These are phyloP conservation scores for Colletotrichum chrysophilum DNA, from an alignment of 2,329 filamentous ascomycete species.

Conservation along the genomic window DNA sequence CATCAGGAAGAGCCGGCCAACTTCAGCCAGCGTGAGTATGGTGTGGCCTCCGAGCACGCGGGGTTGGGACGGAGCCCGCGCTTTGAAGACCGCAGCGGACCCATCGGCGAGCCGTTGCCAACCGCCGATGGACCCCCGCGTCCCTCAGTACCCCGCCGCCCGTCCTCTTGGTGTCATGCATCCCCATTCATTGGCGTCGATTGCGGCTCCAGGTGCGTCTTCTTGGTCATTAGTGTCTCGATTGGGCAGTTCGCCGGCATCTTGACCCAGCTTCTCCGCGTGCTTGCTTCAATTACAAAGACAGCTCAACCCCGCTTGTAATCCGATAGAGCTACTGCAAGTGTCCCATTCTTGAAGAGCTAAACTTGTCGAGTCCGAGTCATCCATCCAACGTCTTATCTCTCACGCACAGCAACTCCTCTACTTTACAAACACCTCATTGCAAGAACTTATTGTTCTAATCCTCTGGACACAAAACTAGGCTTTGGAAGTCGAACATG, in stretches of 20 bases:
- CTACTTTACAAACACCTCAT: background rate
- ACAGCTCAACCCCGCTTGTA: background rate
- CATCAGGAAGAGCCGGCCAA: background rate
- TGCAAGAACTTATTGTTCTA: background rate
- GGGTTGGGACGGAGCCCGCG: background rate
- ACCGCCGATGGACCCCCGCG: constrained; percentile 4
- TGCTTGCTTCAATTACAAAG: background rate
- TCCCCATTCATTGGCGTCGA: background rate
- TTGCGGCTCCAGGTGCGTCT: background rate
- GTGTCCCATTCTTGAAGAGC: background rate
- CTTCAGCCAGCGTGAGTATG: background rate
- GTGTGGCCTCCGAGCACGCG: background rate
- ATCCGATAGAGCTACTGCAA: background rate
- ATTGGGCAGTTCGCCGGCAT: background rate
- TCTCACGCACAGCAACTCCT: background rate
- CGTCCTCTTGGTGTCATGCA: constrained; percentile 7
- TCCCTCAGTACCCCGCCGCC: constrained; percentile 1
- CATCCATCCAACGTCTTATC: background rate
- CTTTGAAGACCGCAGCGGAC: background rate
- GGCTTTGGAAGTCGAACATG: background rate
- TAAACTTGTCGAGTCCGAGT: background rate
- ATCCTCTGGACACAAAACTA: background rate
- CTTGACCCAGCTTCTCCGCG: background rate
- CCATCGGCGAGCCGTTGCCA: constrained; percentile 5
- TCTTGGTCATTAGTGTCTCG: background rate